phyloP scores from a whole-genome alignment of 2,329 filamentous ascomycete genomes.

The Alternaria sp. region DNA sequence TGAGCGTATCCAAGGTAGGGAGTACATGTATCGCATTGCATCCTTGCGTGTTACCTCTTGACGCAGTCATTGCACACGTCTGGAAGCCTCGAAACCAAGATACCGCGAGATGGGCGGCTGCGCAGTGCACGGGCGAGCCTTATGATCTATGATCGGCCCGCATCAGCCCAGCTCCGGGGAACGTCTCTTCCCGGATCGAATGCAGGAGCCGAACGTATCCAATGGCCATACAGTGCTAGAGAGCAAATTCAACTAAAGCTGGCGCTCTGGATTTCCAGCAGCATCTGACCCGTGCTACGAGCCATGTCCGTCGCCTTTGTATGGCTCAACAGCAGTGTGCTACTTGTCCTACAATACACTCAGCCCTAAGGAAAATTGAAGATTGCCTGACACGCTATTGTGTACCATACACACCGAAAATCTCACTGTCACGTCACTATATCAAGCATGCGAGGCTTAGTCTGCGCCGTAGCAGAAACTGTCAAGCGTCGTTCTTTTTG shows the following conservation, averaged over 20 bases:
- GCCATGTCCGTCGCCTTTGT: slow-evolving; percentile 1
- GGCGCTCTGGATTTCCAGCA: not conserved
- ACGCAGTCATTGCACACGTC: not conserved
- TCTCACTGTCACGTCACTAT: slow-evolving; percentile 13
- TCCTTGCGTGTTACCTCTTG: slow-evolving; percentile 2
- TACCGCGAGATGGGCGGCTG: slow-evolving; percentile 8
- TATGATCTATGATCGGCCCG: slow-evolving; percentile 10
- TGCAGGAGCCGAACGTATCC: slow-evolving; percentile 7
- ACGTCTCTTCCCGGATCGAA: not conserved
- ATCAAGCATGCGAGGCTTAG: slow-evolving; percentile 21
- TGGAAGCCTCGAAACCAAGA: not conserved
- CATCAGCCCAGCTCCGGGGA: slow-evolving; percentile 7
- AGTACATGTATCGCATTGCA: slow-evolving; percentile 1
- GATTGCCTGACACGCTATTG: slow-evolving; percentile 15
- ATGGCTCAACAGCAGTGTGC: slow-evolving; percentile 14
- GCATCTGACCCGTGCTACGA: slow-evolving; percentile 11
- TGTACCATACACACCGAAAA: slow-evolving; percentile 12
- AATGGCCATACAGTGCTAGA: slow-evolving; percentile 9
- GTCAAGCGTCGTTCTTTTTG: slow-evolving; percentile 29
- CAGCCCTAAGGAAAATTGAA: slow-evolving; percentile 12
- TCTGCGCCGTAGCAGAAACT: slow-evolving; percentile 6
- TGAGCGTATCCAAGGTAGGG: slow-evolving; percentile 13
- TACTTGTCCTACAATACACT: slow-evolving; percentile 19
- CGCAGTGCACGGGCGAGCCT: slow-evolving; percentile 2
- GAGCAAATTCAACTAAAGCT: not conserved